These are phyloP conservation scores for Astragalus glycyphyllos DNA, from an alignment of 306 rosid genomes.

Conservation along the genomic window DNA sequence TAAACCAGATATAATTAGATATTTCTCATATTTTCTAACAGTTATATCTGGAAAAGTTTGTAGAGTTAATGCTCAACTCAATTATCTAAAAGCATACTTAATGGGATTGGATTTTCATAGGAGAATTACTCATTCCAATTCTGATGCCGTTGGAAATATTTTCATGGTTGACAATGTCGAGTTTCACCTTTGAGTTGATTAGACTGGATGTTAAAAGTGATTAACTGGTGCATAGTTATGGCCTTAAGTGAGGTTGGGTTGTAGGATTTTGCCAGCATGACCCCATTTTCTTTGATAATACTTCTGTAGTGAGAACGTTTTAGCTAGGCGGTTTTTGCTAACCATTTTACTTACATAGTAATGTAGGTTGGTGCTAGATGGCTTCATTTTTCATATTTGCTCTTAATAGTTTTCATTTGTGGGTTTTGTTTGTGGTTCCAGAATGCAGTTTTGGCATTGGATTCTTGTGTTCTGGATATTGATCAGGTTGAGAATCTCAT, in stretches of 20 bases:
- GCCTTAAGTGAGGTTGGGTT: constrained; percentile 13
- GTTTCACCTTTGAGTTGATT: too few species aligned
- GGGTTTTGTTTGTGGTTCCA: constrained; percentile 53
- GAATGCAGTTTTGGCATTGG: constrained; percentile 66
- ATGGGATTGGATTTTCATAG: constrained; percentile 8
- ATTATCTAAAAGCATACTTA: constrained; percentile 11
- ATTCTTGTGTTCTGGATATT: constrained; percentile 54
- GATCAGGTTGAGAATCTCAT: constrained; percentile 96
- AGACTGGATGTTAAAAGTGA: too few species aligned
- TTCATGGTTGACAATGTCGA: too few species aligned
- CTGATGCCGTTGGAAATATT: too few species aligned
- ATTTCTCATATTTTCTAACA: too few species aligned
- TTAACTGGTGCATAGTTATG: too few species aligned
- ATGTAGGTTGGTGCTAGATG: background rate
- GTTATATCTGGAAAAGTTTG: background rate
- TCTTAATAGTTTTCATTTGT: constrained; percentile 16
- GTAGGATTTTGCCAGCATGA: constrained; percentile 19
- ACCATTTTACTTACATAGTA: constrained; percentile 5
- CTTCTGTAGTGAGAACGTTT: background rate
- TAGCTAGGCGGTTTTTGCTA: background rate
- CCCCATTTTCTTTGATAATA: constrained; percentile 23
- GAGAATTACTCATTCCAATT: too few species aligned
- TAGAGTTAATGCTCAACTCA: constrained; percentile 10
- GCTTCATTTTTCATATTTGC: constrained; percentile 10
- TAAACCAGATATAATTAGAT: too few species aligned